Evolutionary conservation across 192 early-diverging fungal species (phyloP).

Genomic region (Pilobolus umbonatus): DNA sequence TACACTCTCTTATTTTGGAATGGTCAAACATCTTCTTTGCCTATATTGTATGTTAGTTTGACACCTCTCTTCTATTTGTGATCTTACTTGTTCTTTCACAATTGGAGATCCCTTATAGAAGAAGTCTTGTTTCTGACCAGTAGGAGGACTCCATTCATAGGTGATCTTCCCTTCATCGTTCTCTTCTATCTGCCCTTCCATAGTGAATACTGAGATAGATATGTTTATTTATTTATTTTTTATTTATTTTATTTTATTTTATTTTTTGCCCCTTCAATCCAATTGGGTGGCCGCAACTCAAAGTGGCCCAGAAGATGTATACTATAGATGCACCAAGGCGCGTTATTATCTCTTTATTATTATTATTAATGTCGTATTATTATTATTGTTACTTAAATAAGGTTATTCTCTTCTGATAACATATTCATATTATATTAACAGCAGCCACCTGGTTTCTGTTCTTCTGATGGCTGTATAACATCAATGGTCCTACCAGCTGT

Average conservation of each 20-base stretch:
- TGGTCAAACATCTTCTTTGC: slow-evolving; percentile 36
- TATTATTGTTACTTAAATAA: too few species aligned
- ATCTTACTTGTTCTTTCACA: slow-evolving; percentile 18
- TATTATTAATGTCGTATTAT: too few species aligned
- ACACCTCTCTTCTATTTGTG: neutral
- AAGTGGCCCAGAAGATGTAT: neutral
- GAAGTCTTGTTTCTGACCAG: slow-evolving; percentile 16
- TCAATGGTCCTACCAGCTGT: slow-evolving; percentile 68
- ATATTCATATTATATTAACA: too few species aligned
- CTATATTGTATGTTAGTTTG: slow-evolving; percentile 19
- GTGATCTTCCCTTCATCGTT: slow-evolving; percentile 10
- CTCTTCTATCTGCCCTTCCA: slow-evolving; percentile 13
- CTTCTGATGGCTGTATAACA: slow-evolving; percentile 55
- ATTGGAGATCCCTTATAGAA: slow-evolving; percentile 14
- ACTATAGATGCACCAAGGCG: too few species aligned
- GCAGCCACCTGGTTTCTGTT: slow-evolving; percentile 58
- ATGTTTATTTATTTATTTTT: neutral
- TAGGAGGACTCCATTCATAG: slow-evolving; percentile 28
- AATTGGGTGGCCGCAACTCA: neutral
- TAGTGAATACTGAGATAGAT: neutral
- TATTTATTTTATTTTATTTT: neutral
- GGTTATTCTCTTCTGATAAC: too few species aligned
- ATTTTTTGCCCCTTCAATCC: neutral
- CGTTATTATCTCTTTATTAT: too few species aligned
- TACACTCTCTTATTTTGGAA: slow-evolving; percentile 46